phyloP scores from a whole-genome alignment of 2,329 filamentous ascomycete genomes.

The Claviceps sp. region DNA sequence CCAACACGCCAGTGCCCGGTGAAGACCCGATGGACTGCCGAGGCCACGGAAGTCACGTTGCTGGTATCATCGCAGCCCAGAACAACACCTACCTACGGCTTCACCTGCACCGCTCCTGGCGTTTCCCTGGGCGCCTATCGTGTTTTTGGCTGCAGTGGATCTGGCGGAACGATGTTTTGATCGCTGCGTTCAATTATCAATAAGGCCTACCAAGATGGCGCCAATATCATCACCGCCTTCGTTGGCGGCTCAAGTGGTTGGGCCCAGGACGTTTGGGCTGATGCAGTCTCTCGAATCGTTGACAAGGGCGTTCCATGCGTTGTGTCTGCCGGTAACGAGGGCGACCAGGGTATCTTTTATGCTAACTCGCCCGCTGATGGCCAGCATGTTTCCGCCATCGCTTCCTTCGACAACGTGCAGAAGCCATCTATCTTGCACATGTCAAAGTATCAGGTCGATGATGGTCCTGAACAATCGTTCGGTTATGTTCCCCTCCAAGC shows the following conservation, averaged over 20 bases:
- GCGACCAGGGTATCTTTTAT: constrained; percentile 33
- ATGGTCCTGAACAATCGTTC: constrained; percentile 22
- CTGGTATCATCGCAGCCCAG: constrained; percentile 49
- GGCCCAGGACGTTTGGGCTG: constrained; percentile 37
- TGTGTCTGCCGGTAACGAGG: constrained; percentile 39
- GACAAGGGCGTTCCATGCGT: constrained; percentile 38
- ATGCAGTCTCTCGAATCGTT: constrained; percentile 37
- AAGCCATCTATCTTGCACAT: constrained; percentile 28
- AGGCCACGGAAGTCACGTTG: constrained; percentile 49
- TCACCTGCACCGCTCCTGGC: constrained; percentile 44
- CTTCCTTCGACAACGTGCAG: constrained; percentile 34
- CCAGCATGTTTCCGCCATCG: constrained; percentile 32
- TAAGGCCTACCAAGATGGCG: constrained; percentile 45
- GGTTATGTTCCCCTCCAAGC: constrained; percentile 28
- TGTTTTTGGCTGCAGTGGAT: constrained; percentile 42
- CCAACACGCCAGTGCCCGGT: constrained; percentile 29
- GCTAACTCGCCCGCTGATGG: constrained; percentile 34
- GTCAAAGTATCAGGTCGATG: constrained; percentile 27
- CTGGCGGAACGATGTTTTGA: constrained; percentile 43
- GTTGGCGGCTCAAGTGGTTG: constrained; percentile 39
- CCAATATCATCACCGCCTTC: constrained; percentile 42
- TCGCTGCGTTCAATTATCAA: constrained; percentile 45
- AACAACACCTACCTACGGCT: constrained; percentile 34
- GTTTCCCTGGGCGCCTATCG: constrained; percentile 43
- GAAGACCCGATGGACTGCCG: constrained; percentile 40